A percentile compares a stretch with the other conserved stretches of the same genome.
Conservation (phyloP, 176 grass and related monocot genomes). For the Paspalum vaginatum region DNA sequence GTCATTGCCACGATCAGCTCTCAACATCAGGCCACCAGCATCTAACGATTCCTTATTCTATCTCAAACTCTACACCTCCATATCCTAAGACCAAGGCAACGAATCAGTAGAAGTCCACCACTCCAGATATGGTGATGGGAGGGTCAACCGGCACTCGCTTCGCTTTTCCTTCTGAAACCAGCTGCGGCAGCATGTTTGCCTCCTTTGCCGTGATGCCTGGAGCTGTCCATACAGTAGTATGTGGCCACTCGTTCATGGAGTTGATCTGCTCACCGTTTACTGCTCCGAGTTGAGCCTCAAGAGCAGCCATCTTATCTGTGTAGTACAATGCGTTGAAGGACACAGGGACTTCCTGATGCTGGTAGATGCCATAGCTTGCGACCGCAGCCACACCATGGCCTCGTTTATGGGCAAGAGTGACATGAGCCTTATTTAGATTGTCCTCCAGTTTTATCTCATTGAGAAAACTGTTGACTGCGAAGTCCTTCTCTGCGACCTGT, state of each 20-base stretch:
- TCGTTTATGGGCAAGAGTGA: slow-evolving; percentile 95
- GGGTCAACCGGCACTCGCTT: slow-evolving; percentile 64
- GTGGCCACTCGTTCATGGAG: slow-evolving; percentile 86
- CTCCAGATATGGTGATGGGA: slow-evolving; percentile 50
- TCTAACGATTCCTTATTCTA: neutral
- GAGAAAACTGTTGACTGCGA: slow-evolving; percentile 51
- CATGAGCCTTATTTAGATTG: slow-evolving; percentile 71
- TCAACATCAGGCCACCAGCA: neutral
- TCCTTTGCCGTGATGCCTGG: slow-evolving; percentile 68
- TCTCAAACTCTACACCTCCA: neutral
- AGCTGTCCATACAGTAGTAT: slow-evolving; percentile 83
- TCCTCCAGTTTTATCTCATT: slow-evolving; percentile 53
- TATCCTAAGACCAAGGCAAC: neutral
- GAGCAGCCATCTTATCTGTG: slow-evolving; percentile 69
- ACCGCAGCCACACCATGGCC: slow-evolving; percentile 80
- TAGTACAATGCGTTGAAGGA: slow-evolving; percentile 63
- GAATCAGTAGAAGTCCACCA: slow-evolving; percentile 78
- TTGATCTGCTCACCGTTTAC: slow-evolving; percentile 70
- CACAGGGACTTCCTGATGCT: slow-evolving; percentile 72
- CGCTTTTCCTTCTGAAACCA: slow-evolving; percentile 65
- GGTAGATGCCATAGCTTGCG: slow-evolving; percentile 71
- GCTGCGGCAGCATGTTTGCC: slow-evolving; percentile 63
- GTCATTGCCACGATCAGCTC: neutral
- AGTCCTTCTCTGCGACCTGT: slow-evolving; percentile 64
- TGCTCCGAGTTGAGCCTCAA: slow-evolving; percentile 60